Conservation (phyloP, 192 early-diverging fungal species). For the Endogone sp. region DNA sequence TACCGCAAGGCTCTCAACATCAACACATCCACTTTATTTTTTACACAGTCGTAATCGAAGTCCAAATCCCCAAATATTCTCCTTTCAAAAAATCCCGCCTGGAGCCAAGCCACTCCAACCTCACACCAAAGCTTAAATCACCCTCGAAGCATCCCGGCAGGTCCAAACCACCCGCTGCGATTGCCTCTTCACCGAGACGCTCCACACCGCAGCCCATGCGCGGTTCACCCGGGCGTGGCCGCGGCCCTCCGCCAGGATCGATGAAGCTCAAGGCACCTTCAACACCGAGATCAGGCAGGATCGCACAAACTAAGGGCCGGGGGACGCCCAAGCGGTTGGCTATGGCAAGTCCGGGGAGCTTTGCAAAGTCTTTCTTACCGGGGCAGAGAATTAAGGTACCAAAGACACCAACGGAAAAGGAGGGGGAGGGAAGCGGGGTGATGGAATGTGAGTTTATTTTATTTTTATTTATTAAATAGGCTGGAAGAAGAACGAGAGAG, state of each 20-base stretch:
- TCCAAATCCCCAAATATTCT: neutral
- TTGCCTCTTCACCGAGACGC: neutral
- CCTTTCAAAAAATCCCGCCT: neutral
- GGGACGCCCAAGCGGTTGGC: neutral
- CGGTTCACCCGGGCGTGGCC: too few species aligned
- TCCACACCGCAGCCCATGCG: too few species aligned
- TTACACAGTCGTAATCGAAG: neutral
- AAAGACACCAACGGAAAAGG: too few species aligned
- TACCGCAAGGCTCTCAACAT: too few species aligned
- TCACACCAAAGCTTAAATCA: too few species aligned
- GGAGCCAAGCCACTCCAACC: neutral
- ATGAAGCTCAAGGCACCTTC: neutral
- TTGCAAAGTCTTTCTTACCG: neutral
- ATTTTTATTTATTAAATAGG: neutral
- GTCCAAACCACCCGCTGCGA: neutral
- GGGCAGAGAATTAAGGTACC: neutral
- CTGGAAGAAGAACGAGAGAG: too few species aligned
- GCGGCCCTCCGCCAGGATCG: neutral
- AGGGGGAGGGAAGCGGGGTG: neutral
- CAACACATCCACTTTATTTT: neutral
- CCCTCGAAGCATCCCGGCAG: too few species aligned
- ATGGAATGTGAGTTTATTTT: neutral
- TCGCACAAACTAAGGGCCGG: neutral
- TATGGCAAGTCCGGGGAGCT: neutral
- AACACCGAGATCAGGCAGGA: neutral